A percentile compares a stretch with the other conserved stretches of the same genome.
Conservation (phyloP, 2,329 filamentous ascomycete genomes). For the Pyrenophora tritici-repentis region DNA sequence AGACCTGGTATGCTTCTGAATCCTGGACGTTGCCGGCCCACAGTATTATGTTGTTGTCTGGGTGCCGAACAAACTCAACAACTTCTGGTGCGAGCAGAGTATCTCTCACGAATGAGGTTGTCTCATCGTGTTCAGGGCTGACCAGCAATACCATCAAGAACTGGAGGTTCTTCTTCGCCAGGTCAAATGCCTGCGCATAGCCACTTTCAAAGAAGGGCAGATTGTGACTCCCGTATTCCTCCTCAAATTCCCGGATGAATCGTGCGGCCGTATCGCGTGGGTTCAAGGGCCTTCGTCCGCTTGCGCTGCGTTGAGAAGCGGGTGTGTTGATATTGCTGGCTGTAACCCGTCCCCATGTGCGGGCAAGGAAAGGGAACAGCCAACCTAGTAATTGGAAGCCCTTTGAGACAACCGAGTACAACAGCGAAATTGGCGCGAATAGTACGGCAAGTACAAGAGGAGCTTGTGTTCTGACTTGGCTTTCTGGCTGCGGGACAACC, state of each 20-base stretch:
- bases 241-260: constrained; percentile 91
- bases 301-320: constrained; percentile 61
- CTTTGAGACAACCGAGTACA: constrained; percentile 73
- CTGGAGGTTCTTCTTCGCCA: constrained; percentile 87
- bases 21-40: constrained; percentile 95
- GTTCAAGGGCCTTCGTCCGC: constrained; percentile 74
- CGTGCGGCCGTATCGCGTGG: constrained; percentile 86
- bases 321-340: constrained; percentile 52
- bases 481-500: constrained; percentile 75
- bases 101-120: constrained; percentile 76
- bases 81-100: constrained; percentile 80
- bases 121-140: constrained; percentile 95
- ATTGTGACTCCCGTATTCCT: constrained; percentile 77
- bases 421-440: constrained; percentile 78
- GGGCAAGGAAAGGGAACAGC: constrained; percentile 79
- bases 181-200: constrained; percentile 88
- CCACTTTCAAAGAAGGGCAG: constrained; percentile 85
- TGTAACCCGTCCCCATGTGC: constrained; percentile 58
- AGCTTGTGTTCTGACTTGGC: constrained; percentile 68
- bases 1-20: constrained; percentile 91
- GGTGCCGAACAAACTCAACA: constrained; percentile 72
- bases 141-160: constrained; percentile 87
- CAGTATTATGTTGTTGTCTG: constrained; percentile 77
- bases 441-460: constrained; percentile 78
- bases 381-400: constrained; percentile 75